Evolutionary conservation across 2,329 filamentous ascomycete species (phyloP).

Genomic region (Fusarium tupiense): DNA sequence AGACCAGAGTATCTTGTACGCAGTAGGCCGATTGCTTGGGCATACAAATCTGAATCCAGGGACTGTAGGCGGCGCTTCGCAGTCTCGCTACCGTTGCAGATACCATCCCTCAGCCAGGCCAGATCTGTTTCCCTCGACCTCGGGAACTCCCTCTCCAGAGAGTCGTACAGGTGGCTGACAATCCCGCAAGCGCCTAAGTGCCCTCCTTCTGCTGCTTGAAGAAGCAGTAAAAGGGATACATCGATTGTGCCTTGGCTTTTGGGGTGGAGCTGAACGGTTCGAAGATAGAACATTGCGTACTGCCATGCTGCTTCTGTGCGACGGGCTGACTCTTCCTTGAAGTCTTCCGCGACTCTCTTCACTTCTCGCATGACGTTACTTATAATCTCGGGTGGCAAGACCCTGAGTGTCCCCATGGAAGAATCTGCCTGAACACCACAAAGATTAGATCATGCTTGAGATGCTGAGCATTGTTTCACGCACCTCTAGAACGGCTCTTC

Average conservation of each 20-base stretch:
- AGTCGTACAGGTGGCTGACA: neutral
- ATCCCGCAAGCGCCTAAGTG: neutral
- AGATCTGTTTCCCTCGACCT: neutral
- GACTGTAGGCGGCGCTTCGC: neutral
- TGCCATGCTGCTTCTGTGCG: neutral
- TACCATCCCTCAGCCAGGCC: neutral
- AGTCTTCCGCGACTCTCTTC: fast-evolving
- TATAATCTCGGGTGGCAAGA: neutral
- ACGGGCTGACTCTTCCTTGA: fast-evolving
- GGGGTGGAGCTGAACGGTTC: neutral
- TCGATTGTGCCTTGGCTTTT: neutral
- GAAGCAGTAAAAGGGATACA: neutral
- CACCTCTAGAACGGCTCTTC: neutral
- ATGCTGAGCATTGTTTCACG: fast-evolving
- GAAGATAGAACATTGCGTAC: neutral
- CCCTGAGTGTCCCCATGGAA: fast-evolving
- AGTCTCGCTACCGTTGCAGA: neutral
- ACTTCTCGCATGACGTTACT: neutral
- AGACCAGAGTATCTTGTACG: neutral
- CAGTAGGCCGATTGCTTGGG: neutral
- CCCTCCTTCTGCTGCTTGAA: neutral
- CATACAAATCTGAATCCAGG: neutral
- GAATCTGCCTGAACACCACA: neutral
- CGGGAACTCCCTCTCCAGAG: neutral
- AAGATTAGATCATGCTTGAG: neutral